phyloP scores from a whole-genome alignment of 352 stramenopile species.

The Phytophthora tubulina region DNA sequence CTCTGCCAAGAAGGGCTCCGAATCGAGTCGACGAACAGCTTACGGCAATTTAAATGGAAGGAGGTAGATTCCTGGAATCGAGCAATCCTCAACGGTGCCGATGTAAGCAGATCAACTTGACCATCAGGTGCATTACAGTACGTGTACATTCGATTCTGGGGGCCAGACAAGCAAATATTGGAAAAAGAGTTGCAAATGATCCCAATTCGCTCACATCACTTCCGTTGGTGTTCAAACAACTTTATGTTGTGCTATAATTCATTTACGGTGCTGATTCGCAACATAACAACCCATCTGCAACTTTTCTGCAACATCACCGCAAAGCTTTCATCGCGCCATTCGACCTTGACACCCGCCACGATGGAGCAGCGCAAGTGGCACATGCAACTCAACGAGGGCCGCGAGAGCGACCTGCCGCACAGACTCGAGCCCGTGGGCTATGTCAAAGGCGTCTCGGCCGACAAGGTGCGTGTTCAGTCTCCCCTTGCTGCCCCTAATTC shows the following conservation, averaged over 20 bases:
- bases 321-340: slow-evolving; percentile 20
- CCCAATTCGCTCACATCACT: too few species aligned
- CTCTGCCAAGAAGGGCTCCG: background rate
- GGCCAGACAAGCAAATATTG: too few species aligned
- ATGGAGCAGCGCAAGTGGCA: slow-evolving; percentile 82
- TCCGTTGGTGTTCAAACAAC: too few species aligned
- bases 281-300: background rate
- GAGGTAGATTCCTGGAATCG: too few species aligned
- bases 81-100: too few species aligned
- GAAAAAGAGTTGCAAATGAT: too few species aligned
- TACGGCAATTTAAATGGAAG: too few species aligned
- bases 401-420: slow-evolving; percentile 74
- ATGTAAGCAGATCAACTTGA: too few species aligned
- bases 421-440: slow-evolving; percentile 77
- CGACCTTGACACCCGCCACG: slow-evolving; percentile 9
- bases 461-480: slow-evolving; percentile 52
- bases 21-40: too few species aligned
- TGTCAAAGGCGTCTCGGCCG: slow-evolving; percentile 60
- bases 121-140: too few species aligned
- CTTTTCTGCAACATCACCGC: background rate
- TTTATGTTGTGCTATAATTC: too few species aligned
- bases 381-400: slow-evolving; percentile 77
- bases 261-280: background rate
- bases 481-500: background rate
- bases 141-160: too few species aligned